These are phyloP conservation scores for Aspergillus arachidicola DNA, from an alignment of 2,329 filamentous ascomycete genomes.

Conservation along the genomic window DNA sequence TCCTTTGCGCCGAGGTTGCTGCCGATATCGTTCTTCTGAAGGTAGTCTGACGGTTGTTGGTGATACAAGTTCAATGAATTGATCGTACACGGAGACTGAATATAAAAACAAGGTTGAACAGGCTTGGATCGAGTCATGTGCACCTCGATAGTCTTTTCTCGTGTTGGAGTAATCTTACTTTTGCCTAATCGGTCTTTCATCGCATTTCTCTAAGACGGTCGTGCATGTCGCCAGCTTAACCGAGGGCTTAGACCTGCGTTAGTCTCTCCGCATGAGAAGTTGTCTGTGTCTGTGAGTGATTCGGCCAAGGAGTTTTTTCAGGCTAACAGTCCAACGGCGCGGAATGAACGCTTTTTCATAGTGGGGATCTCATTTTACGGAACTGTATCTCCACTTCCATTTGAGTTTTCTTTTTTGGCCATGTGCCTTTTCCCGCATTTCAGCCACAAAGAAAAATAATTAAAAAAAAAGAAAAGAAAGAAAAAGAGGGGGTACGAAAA, in stretches of 20 bases:
- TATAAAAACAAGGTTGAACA: too few relatives aligned
- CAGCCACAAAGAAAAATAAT: background rate
- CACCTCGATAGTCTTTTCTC: background rate
- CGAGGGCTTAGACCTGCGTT: conserved; percentile 9
- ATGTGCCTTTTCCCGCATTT: conserved; percentile 20
- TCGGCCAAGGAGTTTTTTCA: background rate
- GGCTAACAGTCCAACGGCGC: conserved; percentile 19
- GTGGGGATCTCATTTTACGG: conserved; percentile 27
- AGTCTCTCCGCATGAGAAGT: conserved; percentile 2
- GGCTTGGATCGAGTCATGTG: background rate
- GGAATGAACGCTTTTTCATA: conserved; percentile 22
- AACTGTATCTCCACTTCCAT: conserved; percentile 17
- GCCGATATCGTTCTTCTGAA: background rate
- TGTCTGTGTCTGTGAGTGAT: background rate
- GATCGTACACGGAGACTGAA: background rate
- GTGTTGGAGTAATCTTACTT: background rate
- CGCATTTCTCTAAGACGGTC: background rate
- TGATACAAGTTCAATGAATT: background rate
- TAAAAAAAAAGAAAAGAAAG: background rate
- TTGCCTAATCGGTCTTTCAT: background rate
- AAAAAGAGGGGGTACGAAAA: background rate
- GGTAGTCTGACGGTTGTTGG: background rate
- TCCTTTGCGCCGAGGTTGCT: background rate
- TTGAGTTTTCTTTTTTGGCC: conserved; percentile 26
- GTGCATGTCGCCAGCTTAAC: conserved; percentile 10